Evolutionary conservation across 768 basidiomycete species (phyloP).

Genomic region (Termitomyces sp.): DNA sequence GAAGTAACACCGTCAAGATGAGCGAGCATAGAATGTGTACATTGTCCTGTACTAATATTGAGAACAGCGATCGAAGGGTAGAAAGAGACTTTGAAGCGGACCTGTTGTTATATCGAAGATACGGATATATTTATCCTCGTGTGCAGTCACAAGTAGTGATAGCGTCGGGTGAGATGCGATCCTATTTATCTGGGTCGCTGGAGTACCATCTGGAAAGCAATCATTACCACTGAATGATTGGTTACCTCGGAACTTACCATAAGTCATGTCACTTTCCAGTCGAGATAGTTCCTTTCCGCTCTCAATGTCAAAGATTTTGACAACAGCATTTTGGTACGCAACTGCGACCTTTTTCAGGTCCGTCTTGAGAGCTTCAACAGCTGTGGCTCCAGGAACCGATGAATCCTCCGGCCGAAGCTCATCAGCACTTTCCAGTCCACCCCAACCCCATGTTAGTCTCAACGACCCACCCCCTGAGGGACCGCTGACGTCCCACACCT

Average conservation of each 20-base stretch:
- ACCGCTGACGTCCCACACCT: slow-evolving; percentile 88
- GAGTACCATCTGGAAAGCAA: slow-evolving; percentile 56
- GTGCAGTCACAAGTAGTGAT: slow-evolving; percentile 82
- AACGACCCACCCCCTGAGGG: slow-evolving; percentile 62
- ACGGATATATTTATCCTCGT: slow-evolving; percentile 92
- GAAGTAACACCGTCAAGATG: slow-evolving; percentile 93
- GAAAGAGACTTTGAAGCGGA: slow-evolving; percentile 34
- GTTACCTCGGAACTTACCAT: slow-evolving; percentile 37
- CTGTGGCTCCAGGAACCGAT: slow-evolving; percentile 69
- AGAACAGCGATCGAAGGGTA: neutral
- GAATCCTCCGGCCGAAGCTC: slow-evolving; percentile 44
- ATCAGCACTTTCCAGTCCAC: slow-evolving; percentile 54
- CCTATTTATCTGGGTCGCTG: slow-evolving; percentile 78
- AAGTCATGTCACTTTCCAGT: slow-evolving; percentile 55
- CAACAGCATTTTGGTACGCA: slow-evolving; percentile 83
- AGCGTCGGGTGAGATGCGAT: slow-evolving; percentile 89
- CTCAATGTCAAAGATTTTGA: slow-evolving; percentile 91
- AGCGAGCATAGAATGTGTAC: slow-evolving; percentile 85
- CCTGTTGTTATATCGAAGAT: slow-evolving; percentile 85
- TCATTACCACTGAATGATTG: slow-evolving; percentile 1
- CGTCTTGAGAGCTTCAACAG: slow-evolving; percentile 78
- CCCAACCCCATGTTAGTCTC: slow-evolving; percentile 77
- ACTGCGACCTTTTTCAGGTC: slow-evolving; percentile 88
- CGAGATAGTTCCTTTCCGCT: slow-evolving; percentile 73
- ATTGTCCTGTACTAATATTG: slow-evolving; percentile 53